Conservation (phyloP, 139 green algal species). For the Chlorella sp. region DNA sequence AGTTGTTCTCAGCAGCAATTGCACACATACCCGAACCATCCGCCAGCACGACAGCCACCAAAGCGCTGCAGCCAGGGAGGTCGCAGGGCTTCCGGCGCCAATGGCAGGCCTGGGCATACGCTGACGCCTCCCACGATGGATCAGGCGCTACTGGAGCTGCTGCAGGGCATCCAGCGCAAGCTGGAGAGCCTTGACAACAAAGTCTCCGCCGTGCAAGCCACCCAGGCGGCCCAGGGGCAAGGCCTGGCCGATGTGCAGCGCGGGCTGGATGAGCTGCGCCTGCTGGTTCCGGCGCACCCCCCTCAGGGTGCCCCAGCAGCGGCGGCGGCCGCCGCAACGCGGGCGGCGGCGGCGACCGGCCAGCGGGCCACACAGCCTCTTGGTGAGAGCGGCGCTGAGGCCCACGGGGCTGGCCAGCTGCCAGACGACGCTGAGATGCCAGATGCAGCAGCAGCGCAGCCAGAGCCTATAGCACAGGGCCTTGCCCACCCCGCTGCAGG, state of each 20-base stretch:
- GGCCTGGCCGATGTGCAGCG: not conserved
- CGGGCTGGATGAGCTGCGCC: no score
- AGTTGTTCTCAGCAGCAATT: no score
- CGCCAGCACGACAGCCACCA: not conserved
- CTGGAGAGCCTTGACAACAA: not conserved
- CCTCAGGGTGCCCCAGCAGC: not conserved
- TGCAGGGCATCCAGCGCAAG: not conserved
- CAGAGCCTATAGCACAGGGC: not conserved
- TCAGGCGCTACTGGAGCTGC: not conserved
- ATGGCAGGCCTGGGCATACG: no score
- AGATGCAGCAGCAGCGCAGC: not conserved
- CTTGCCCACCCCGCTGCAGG: not conserved
- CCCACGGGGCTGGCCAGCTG: not conserved
- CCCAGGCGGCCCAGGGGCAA: not conserved
- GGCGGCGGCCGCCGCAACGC: not conserved
- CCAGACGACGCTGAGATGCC: not conserved
- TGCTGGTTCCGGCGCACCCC: not conserved
- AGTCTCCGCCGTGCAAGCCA: not conserved
- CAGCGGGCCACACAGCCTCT: not conserved
- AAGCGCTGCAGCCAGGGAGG: not conserved
- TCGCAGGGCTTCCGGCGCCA: no score
- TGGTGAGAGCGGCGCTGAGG: not conserved
- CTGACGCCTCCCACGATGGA: not conserved
- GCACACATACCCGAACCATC: no score
- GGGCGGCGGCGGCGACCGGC: not conserved